Base-by-base conservation (phyloP, 1,284 basidiomycete species). In the Gymnopus androsaceus region DNA sequence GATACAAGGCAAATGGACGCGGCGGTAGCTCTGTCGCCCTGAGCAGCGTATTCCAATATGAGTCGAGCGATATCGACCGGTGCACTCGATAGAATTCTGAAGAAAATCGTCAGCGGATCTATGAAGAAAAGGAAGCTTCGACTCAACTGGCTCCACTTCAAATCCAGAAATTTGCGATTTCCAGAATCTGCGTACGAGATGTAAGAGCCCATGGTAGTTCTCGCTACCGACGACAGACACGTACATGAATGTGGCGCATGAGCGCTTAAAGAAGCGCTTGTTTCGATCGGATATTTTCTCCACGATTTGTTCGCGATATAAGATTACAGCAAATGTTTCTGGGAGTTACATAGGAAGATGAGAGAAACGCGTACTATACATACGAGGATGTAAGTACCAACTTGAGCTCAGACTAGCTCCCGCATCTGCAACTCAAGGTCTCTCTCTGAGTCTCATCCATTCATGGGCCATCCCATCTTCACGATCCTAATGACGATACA, bases 21-120 rank as follows among this genome's bases (percentile, higher is more conserved):
- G n/a, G 51, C 51, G 12, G 51, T 53, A 17, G 28, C 21, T 4
- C 23, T 36, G 41, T 53, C 51, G 14, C 21, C 27, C 27, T 53
- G 51, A 37, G 51, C 51, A 30, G 51, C 41, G 28, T 36, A 53
- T 34, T 53, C 51, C 17, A 53, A 27, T 27, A 53, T 53, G 23
- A 53, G 19, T 25, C 51, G 51, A n/a, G 51, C 51, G 7, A 53
- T 53, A 46, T 53, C 51, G 1, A 19, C 33, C 2, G 51, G 51
- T 12, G 41, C 51, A 15, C 46, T 28, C 7, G 51, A 23, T 15
- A 53, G 40, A 50, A 50, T 50, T 7, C 48, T 50, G 25, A 8
- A 3, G n/a, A 15, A 31, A 14, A 44, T 31, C 12, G 15, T 25
- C 12, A 25, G 14, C 25, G n/a, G 17, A 17, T n/a, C 15, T n/a